phyloP scores from a whole-genome alignment of 306 rosid genomes.

The Acacia crassicarpa region DNA sequence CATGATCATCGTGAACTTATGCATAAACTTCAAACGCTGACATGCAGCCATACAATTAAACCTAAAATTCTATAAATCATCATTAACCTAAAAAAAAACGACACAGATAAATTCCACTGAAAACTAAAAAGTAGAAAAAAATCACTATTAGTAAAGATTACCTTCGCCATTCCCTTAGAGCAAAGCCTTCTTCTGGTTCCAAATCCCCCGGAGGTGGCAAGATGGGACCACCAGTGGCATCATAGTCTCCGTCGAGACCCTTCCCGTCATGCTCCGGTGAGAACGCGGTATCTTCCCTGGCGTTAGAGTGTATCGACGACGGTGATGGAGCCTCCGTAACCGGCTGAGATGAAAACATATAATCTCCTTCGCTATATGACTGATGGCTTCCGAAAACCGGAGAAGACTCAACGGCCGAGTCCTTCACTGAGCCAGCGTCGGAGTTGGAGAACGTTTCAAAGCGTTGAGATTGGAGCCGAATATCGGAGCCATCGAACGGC shows the following conservation, averaged over 20 bases:
- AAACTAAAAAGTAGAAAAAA: neutral
- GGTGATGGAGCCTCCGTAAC: neutral
- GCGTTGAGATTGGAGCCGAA: constrained; percentile 1
- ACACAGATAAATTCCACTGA: neutral
- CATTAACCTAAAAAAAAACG: neutral
- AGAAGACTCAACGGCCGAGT: constrained; percentile 2
- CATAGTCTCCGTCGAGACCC: constrained; percentile 33
- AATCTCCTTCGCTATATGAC: neutral
- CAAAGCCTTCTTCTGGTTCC: constrained; percentile 47
- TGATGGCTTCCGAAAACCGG: neutral
- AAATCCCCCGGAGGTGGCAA: constrained; percentile 41
- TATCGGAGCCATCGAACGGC: neutral
- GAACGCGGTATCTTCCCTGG: constrained; percentile 28
- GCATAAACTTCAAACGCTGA: neutral
- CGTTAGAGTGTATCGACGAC: constrained; percentile 20
- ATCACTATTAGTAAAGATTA: constrained; percentile 7
- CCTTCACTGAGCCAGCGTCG: constrained; percentile 24
- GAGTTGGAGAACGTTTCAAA: constrained; percentile 35
- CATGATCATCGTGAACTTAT: neutral
- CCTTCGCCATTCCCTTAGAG: constrained; percentile 68
- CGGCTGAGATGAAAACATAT: neutral
- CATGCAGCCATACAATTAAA: neutral
- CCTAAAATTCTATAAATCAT: neutral
- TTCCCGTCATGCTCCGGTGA: constrained; percentile 42
- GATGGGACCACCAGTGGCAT: constrained; percentile 36